phyloP scores from a whole-genome alignment of 139 green algal genomes.

The Yamagishiella unicocca region DNA sequence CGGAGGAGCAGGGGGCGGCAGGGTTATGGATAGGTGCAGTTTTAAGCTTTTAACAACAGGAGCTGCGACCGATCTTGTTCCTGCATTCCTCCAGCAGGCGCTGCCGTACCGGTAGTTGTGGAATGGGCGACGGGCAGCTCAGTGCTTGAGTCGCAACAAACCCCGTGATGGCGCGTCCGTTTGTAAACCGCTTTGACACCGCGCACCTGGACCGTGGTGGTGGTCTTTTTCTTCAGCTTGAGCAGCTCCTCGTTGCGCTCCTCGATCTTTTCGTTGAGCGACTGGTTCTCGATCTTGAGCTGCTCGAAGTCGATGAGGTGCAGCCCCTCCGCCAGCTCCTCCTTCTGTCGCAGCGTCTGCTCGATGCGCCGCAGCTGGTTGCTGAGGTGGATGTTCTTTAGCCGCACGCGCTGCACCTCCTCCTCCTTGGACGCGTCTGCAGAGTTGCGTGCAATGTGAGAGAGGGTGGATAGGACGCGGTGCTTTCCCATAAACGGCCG shows the following conservation, averaged over 20 bases:
- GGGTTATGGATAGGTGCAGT: neutral
- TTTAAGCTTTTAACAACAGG: no score
- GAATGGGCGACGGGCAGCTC: no score
- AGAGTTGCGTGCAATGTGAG: neutral
- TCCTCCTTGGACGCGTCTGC: slow-evolving; percentile 70
- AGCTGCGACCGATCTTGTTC: no score
- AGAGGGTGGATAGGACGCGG: no score
- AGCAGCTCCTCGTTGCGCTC: slow-evolving; percentile 91
- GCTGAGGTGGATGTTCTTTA: slow-evolving; percentile 79
- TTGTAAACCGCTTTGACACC: no score
- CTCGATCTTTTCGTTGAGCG: slow-evolving; percentile 89
- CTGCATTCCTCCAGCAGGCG: no score
- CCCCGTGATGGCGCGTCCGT: no score
- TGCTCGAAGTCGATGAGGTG: slow-evolving; percentile 97
- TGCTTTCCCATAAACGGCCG: no score
- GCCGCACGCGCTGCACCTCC: slow-evolving; percentile 73
- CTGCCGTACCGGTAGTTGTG: no score
- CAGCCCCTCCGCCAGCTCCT: slow-evolving; percentile 85
- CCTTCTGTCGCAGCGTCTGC: slow-evolving; percentile 63
- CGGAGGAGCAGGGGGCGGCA: neutral
- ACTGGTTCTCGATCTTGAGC: slow-evolving; percentile 95
- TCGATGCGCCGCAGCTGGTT: slow-evolving; percentile 69
- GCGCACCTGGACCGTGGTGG: slow-evolving; percentile 81
- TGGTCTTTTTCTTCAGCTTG: slow-evolving; percentile 89
- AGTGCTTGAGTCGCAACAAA: no score